Conservation (phyloP, 2,329 filamentous ascomycete species). For the Tothia fuscella region DNA sequence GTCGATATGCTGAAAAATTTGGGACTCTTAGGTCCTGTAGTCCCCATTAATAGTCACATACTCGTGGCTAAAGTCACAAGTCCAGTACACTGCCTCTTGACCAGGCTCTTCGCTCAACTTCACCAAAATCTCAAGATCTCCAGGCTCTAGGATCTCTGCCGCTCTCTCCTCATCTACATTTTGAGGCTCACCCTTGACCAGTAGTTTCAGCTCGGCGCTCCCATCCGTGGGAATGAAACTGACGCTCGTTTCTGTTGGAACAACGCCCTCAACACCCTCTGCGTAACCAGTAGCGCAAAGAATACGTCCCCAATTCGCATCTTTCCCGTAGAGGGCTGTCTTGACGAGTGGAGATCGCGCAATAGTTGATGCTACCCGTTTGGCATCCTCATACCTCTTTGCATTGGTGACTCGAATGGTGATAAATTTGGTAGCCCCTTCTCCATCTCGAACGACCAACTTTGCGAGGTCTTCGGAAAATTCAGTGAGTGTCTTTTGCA, state of each 20-base stretch:
- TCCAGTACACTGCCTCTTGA: slow-evolving; percentile 65
- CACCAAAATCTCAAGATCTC: slow-evolving; percentile 68
- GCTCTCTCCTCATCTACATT: slow-evolving; percentile 64
- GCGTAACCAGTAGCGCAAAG: slow-evolving; percentile 86
- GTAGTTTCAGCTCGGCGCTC: slow-evolving; percentile 60
- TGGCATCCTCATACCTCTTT: slow-evolving; percentile 55
- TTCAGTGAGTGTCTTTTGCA: slow-evolving; percentile 57
- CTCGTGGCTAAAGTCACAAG: slow-evolving; percentile 78
- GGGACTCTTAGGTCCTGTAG: slow-evolving; percentile 41
- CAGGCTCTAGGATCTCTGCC: slow-evolving; percentile 63
- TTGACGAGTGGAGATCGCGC: slow-evolving; percentile 89
- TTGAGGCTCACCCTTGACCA: slow-evolving; percentile 72
- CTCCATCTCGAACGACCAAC: slow-evolving; percentile 88
- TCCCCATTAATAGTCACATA: slow-evolving; percentile 62
- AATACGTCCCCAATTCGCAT: slow-evolving; percentile 97
- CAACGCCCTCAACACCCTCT: slow-evolving; percentile 50
- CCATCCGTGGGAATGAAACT: slow-evolving; percentile 69
- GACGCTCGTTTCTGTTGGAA: slow-evolving; percentile 60
- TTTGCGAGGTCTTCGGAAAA: slow-evolving; percentile 81
- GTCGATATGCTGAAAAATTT: too few species aligned
- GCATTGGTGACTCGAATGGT: slow-evolving; percentile 75
- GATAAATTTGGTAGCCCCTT: slow-evolving; percentile 97
- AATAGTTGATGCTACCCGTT: slow-evolving; percentile 74
- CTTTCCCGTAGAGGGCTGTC: slow-evolving; percentile 90
- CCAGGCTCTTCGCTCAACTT: slow-evolving; percentile 53